Evolutionary conservation across 495 filamentous ascomycete genomes (phyloP).

Genomic region (Trichoderma erinaceum): DNA sequence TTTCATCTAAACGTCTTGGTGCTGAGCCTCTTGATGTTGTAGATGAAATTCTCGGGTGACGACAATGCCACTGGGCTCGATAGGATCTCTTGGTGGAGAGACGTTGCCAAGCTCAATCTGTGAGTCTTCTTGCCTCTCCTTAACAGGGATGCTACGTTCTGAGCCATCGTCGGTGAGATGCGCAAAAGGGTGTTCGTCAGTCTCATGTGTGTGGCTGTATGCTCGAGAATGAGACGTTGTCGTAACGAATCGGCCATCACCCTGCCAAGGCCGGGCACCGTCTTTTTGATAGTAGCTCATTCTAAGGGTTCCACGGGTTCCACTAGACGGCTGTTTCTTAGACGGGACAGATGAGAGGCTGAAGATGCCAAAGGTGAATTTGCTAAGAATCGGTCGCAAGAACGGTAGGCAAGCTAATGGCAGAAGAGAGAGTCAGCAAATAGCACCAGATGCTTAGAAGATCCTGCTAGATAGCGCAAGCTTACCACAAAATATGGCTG

Average conservation of each 20-base stretch:
- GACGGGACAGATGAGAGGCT: not conserved
- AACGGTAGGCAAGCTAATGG: not conserved
- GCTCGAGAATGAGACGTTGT: conserved; percentile 6
- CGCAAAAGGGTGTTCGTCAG: not conserved
- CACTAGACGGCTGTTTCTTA: not conserved
- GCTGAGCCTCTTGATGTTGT: not conserved
- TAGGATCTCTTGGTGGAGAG: not conserved
- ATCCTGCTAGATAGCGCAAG: not conserved
- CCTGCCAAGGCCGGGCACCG: not conserved
- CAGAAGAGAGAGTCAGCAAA: not conserved
- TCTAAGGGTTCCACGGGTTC: not conserved
- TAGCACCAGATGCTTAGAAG: not conserved
- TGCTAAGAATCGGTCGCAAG: not conserved
- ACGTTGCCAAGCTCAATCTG: not conserved
- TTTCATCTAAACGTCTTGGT: not conserved
- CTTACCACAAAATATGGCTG: conserved; percentile 1
- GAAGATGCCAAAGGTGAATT: not conserved
- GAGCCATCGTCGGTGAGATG: not conserved
- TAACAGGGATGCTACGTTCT: not conserved
- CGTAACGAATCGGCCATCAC: not conserved
- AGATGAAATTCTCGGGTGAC: not conserved
- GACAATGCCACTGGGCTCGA: not conserved
- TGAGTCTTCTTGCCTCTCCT: not conserved
- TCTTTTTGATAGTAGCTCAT: not conserved
- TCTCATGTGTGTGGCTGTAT: not conserved